These are phyloP conservation scores for Cryptomeria japonica DNA, from an alignment of 75 land plant species.

Conservation along the genomic window DNA sequence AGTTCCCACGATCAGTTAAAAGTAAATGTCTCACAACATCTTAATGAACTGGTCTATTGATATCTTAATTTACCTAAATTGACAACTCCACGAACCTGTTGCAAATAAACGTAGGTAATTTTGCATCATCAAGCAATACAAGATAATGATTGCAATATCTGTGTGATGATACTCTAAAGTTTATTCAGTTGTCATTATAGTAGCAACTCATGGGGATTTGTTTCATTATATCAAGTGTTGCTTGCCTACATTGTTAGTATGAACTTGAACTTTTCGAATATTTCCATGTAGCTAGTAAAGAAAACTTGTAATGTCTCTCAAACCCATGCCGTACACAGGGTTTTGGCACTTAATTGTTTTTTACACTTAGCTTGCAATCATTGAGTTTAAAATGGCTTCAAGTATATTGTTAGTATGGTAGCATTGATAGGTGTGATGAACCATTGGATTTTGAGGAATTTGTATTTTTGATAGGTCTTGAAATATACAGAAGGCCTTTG, in stretches of 20 bases:
- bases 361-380: not conserved
- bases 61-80: not conserved
- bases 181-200: not conserved
- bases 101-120: not conserved
- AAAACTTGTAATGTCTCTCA: not conserved
- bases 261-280: not conserved
- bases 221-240: not conserved
- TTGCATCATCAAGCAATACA: not conserved
- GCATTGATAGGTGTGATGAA: not conserved
- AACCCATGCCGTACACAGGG: not conserved
- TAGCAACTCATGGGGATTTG: not conserved
- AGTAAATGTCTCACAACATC: not conserved
- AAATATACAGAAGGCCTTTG: slow-evolving; percentile 95
- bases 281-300: not conserved
- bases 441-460: not conserved
- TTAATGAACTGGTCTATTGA: not conserved
- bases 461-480: slow-evolving; percentile 55
- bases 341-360: not conserved
- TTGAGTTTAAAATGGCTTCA: not conserved
- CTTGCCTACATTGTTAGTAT: not conserved
- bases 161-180: not conserved
- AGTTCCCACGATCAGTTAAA: not conserved
- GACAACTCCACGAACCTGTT: not conserved
- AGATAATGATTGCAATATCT: not conserved
- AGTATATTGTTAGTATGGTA: not conserved